Evolutionary conservation across 2,329 filamentous ascomycete species (phyloP).

Genomic region (Aspergillus oerlinghausenensis): DNA sequence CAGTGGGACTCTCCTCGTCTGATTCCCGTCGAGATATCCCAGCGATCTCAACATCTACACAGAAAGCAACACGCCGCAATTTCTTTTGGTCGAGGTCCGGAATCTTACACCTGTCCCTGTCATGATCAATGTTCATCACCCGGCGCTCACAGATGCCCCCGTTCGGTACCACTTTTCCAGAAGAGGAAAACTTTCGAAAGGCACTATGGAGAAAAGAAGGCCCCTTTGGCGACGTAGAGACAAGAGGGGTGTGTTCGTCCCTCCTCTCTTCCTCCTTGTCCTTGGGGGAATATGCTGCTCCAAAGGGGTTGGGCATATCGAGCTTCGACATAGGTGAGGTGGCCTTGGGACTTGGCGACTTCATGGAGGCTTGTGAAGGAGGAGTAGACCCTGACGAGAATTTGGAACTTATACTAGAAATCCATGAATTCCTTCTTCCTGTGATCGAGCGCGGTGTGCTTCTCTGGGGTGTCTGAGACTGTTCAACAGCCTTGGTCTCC

Average conservation of each 20-base stretch:
- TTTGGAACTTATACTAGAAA: constrained; percentile 87
- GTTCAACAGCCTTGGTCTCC: constrained; percentile 19
- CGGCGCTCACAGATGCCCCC: constrained; percentile 74
- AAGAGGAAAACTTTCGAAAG: constrained; percentile 74
- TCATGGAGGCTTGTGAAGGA: constrained; percentile 33
- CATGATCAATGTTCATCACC: constrained; percentile 78
- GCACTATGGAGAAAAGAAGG: constrained; percentile 76
- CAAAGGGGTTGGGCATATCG: constrained; percentile 43
- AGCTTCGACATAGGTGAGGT: constrained; percentile 29
- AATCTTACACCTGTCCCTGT: constrained; percentile 73
- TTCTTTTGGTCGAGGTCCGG: constrained; percentile 75
- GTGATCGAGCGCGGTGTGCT: constrained; percentile 27
- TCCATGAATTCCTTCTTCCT: constrained; percentile 76
- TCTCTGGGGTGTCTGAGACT: constrained; percentile 21
- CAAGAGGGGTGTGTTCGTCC: constrained; percentile 27
- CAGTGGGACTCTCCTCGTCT: constrained; percentile 41
- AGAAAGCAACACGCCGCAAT: constrained; percentile 84
- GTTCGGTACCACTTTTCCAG: constrained; percentile 51
- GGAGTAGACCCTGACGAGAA: constrained; percentile 61
- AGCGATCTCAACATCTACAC: constrained; percentile 95
- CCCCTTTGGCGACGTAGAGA: constrained; percentile 66
- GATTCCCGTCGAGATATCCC: constrained; percentile 76
- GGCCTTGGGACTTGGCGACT: constrained; percentile 28
- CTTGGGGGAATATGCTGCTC: constrained; percentile 38
- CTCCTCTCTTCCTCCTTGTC: constrained; percentile 42